Conservation (phyloP, 1,139 yeast species). For the Entelexis sorbosivorans region DNA sequence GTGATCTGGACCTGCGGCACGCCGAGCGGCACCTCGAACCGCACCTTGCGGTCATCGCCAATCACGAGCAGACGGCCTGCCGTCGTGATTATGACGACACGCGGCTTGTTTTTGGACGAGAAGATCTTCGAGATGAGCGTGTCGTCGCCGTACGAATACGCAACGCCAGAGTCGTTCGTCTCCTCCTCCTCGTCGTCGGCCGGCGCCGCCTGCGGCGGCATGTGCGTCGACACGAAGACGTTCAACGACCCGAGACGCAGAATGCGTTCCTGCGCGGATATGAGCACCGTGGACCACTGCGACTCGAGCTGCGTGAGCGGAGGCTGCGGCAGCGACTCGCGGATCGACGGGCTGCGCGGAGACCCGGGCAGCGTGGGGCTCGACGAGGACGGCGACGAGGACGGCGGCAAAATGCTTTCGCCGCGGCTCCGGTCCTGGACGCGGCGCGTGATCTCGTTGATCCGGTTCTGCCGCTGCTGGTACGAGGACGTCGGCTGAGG, state of each 20-base stretch:
- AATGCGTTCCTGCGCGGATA: conserved; percentile 58
- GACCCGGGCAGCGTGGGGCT: background rate
- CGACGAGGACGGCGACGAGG: background rate
- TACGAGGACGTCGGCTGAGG: conserved; percentile 17
- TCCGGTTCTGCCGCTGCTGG: conserved; percentile 23
- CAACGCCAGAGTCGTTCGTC: conserved; percentile 11
- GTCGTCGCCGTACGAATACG: conserved; percentile 23
- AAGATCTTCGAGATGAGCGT: conserved; percentile 28
- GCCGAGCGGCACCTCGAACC: conserved; percentile 29
- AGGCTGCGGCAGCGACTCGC: conserved; percentile 36
- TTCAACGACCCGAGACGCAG: conserved; percentile 48
- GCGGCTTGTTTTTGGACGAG: conserved; percentile 27
- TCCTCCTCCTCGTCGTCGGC: conserved; percentile 21
- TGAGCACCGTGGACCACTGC: conserved; percentile 55
- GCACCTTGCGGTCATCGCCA: conserved; percentile 28
- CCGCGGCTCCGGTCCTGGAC: conserved; percentile 19
- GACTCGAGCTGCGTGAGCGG: conserved; percentile 52
- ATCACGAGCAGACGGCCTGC: conserved; percentile 30
- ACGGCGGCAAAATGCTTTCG: background rate
- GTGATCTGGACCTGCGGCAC: conserved; percentile 30
- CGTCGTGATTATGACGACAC: conserved; percentile 30
- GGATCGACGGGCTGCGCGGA: conserved; percentile 17
- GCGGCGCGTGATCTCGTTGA: conserved; percentile 20
- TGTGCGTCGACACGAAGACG: conserved; percentile 24
- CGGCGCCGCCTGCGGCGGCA: conserved; percentile 15